Evolutionary conservation across 1,139 yeast species (phyloP), one percentile per base, ranked within the genome.

Genomic region (Meyerozyma carpophila): DNA sequence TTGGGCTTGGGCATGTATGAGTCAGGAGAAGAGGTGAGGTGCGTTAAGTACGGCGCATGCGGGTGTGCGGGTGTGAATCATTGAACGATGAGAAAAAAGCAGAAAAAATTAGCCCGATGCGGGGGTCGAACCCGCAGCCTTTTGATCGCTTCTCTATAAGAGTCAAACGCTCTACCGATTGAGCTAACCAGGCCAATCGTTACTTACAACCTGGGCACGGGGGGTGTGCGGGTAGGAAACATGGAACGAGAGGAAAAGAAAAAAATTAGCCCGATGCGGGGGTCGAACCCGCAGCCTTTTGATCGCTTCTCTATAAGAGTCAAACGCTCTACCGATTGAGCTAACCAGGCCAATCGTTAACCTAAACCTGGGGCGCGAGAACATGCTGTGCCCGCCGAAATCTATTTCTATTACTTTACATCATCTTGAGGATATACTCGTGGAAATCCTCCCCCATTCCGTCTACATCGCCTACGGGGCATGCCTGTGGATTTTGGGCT

Each of bases 301-400:
- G 54, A 51, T 51, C 48, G 51, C 50, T 52, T 50, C 47, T 49
- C 50, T 37, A 37, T 57, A 57, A 57, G 61, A 57, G 60, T 56
- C 59, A 55, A 56, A 57, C 55, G 59, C 60, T 56, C 59, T 56
- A 56, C 59, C 60, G 60, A 56, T 56, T 56, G 60, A 55, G 61
- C 59, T 56, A 57, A 56, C 59, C 60, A 56, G 61, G 62, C 60
- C 26, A 21, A 11, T 18, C 26, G 26, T 34, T 40, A 27, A 5
- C 13, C 4, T 11, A 26, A 9, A 27, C n/a, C n/a, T 7, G n/a
- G n/a, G n/a, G n/a, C 29, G 13, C 13, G 29, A n/a, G 6, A 27
- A 10, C 29, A 27, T 27, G 29, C 11, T 27, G 29, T 27, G 29
- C 29, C 29, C 3, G 5, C 24, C 24, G 24, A 21, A 21, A 21